Evolutionary conservation across 192 early-diverging fungal species (phyloP).

Genomic region (Lobosporangium transversale): DNA sequence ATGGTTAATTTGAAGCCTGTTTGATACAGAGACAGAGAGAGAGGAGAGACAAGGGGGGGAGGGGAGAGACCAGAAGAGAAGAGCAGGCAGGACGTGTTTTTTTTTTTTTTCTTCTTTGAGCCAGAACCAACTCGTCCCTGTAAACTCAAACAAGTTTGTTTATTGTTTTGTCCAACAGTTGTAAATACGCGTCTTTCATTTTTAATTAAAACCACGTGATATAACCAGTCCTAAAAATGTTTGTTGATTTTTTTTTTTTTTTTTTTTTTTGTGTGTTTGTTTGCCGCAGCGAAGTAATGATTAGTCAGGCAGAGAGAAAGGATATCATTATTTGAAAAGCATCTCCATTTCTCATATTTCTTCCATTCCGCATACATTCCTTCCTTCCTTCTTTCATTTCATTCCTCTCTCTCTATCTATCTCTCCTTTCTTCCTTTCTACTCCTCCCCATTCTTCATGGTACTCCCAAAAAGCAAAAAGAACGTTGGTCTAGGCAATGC

Average conservation of each 20-base stretch:
- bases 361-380: not conserved
- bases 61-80: not conserved
- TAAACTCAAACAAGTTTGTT: too few species aligned
- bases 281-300: not conserved
- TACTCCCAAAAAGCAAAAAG: conserved; percentile 56
- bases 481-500: conserved; percentile 58
- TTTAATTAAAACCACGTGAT: too few species aligned
- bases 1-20: conserved; percentile 7
- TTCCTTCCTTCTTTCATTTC: not conserved
- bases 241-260: conserved; percentile 30
- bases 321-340: too few species aligned
- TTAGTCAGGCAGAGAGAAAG: not conserved
- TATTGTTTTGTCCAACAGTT: too few species aligned
- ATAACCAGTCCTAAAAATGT: too few species aligned
- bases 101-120: not conserved
- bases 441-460: conserved; percentile 31
- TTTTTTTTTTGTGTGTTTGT: conserved; percentile 1
- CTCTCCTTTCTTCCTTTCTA: not conserved
- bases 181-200: too few species aligned
- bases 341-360: not conserved
- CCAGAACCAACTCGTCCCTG: too few species aligned
- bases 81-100: not conserved
- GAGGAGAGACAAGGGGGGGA: conserved; percentile 6
- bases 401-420: not conserved
- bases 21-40: conserved; percentile 1